Percentiles rank a stretch among this genome's conserved stretches.
Evolutionary conservation across 2,329 filamentous ascomycete genomes (phyloP).

Genomic region (Sclerotinia sclerotiorum): DNA sequence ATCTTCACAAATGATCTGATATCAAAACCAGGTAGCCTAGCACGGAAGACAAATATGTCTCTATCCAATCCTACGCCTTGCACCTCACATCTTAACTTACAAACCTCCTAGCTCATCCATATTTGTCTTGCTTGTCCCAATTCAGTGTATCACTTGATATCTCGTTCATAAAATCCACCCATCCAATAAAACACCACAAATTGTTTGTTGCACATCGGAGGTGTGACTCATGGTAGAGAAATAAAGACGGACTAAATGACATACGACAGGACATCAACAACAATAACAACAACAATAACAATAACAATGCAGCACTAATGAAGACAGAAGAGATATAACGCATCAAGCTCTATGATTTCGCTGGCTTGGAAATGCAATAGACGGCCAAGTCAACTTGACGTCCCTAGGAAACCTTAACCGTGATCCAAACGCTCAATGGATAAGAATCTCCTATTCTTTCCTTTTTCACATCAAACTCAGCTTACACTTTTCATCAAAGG

Average conservation of each 20-base stretch:
- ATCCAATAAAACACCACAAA: background rate
- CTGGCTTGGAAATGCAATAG: background rate
- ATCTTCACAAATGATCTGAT: too few relatives aligned
- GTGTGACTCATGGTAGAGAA: background rate
- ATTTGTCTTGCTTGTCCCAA: background rate
- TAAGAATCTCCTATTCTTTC: background rate
- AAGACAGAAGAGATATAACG: background rate
- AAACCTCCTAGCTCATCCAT: too few relatives aligned
- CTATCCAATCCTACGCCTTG: too few relatives aligned
- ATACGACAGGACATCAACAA: background rate
- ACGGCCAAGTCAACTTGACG: background rate
- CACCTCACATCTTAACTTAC: too few relatives aligned
- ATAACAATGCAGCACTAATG: background rate
- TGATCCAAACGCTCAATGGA: background rate
- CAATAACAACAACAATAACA: background rate
- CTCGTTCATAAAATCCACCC: background rate
- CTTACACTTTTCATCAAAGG: background rate
- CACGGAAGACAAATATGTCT: too few relatives aligned
- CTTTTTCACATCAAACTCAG: background rate
- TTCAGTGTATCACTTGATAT: background rate
- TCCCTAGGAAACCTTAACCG: background rate
- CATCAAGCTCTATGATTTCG: background rate
- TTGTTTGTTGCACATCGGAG: conserved; percentile 1
- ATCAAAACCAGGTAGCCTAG: too few relatives aligned
- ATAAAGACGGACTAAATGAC: too few relatives aligned